Conservation (phyloP, 2,329 filamentous ascomycete genomes). For the Aspergillus hiratsukae region DNA sequence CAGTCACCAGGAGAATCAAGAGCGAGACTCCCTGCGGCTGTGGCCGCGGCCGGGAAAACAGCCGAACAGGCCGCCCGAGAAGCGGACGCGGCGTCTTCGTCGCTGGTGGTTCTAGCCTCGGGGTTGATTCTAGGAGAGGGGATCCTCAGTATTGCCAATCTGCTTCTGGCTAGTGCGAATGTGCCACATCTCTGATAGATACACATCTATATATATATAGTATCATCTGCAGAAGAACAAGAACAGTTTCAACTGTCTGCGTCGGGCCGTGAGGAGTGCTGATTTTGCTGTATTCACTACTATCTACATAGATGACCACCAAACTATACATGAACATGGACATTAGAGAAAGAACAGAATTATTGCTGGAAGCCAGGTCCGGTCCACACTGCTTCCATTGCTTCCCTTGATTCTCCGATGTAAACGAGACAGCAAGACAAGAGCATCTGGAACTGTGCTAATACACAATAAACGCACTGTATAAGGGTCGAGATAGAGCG, state of each 20-base stretch:
- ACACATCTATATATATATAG: no score
- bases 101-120: conserved; percentile 80
- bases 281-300: neutral
- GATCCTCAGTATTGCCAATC: conserved; percentile 83
- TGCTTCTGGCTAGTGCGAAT: conserved; percentile 70
- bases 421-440: neutral
- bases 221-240: no score
- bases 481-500: neutral
- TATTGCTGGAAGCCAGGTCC: neutral
- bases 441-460: neutral
- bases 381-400: neutral
- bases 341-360: neutral
- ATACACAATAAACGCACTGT: neutral
- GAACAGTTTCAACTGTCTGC: no score
- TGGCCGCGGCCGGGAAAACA: neutral
- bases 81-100: conserved; percentile 46
- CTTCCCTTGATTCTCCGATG: neutral
- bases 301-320: neutral
- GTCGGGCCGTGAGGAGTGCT: no score
- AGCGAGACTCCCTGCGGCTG: neutral
- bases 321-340: neutral
- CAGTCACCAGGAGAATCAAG: neutral
- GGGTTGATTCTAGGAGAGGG: conserved; percentile 92
- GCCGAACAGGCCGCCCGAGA: conserved; percentile 42
- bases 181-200: conserved; percentile 64